phyloP scores from a whole-genome alignment of 73 alveolate species.

The Halteria grandinella region DNA sequence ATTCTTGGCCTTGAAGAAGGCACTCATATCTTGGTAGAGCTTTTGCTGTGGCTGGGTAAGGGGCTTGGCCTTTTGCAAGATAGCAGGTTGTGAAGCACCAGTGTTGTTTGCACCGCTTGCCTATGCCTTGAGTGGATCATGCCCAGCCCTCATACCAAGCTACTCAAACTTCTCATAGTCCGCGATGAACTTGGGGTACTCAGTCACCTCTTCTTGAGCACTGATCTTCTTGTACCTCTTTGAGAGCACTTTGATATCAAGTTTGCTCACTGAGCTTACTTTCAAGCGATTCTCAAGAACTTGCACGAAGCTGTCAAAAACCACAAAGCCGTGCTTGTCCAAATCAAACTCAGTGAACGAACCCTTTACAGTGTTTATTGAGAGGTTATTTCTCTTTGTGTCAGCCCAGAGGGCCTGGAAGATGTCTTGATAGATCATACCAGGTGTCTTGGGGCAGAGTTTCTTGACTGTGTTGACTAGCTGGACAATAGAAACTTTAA shows the following conservation, averaged over 20 bases:
- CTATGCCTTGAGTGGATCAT: conserved; percentile 31
- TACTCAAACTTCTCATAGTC: conserved; percentile 27
- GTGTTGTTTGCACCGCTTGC: too few species aligned
- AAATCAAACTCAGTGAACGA: conserved; percentile 12
- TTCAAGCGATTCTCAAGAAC: conserved; percentile 4
- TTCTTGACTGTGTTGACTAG: conserved; percentile 26
- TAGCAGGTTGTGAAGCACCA: too few species aligned
- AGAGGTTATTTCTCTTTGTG: conserved; percentile 6
- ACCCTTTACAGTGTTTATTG: conserved; percentile 12
- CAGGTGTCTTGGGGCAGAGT: conserved; percentile 18
- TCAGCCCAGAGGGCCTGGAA: conserved; percentile 21
- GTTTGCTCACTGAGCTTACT: neutral
- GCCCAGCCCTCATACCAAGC: conserved; percentile 23
- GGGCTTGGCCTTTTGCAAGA: too few species aligned
- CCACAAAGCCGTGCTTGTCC: conserved; percentile 1
- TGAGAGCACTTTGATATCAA: conserved; percentile 18
- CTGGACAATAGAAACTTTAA: neutral
- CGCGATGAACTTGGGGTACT: conserved; percentile 22
- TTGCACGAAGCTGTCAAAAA: conserved; percentile 4
- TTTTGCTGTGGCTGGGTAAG: conserved; percentile 33
- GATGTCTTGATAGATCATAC: neutral
- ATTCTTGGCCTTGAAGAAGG: neutral
- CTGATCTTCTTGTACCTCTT: neutral
- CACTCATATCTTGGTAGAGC: neutral
- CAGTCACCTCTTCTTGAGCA: neutral